These are phyloP conservation scores for Paraglomus brasilianum DNA, from an alignment of 192 early-diverging fungal species.

Conservation along the genomic window DNA sequence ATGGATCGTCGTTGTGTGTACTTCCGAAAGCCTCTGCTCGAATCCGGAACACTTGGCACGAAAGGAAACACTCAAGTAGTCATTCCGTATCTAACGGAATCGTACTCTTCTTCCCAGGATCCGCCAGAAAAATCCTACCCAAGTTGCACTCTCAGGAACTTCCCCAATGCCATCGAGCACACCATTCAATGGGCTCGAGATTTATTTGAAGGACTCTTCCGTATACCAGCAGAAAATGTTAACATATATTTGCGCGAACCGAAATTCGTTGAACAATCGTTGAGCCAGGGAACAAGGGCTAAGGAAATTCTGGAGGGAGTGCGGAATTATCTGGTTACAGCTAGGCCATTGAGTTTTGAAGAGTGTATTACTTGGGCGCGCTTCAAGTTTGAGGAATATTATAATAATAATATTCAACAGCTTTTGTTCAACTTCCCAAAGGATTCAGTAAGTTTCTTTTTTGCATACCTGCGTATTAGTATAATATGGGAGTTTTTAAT, in stretches of 20 bases:
- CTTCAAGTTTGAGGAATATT: conserved; percentile 89
- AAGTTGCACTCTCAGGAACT: conserved; percentile 87
- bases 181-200: conserved; percentile 97
- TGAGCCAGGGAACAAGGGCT: conserved; percentile 77
- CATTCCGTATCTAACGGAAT: conserved; percentile 93
- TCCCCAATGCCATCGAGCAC: conserved; percentile 86
- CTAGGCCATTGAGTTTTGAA: conserved; percentile 83
- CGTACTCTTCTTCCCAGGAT: conserved; percentile 97
- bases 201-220: conserved; percentile 92
- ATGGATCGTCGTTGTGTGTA: conserved; percentile 97
- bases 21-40: conserved; percentile 91
- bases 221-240: conserved; percentile 88
- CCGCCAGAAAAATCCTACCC: conserved; percentile 96
- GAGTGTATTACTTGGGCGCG: conserved; percentile 94
- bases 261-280: conserved; percentile 73
- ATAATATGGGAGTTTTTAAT: neutral
- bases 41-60: conserved; percentile 97
- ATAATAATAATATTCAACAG: conserved; percentile 90
- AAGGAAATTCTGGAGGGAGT: conserved; percentile 80
- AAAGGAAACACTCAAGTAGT: conserved; percentile 99
- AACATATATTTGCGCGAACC: conserved; percentile 88
- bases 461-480: neutral
- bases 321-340: conserved; percentile 68
- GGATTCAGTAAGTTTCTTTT: conserved; percentile 60
- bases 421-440: conserved; percentile 96